Conservation (phyloP, 2,329 filamentous ascomycete genomes). For the Paraphaeosphaeria sporulosa region DNA sequence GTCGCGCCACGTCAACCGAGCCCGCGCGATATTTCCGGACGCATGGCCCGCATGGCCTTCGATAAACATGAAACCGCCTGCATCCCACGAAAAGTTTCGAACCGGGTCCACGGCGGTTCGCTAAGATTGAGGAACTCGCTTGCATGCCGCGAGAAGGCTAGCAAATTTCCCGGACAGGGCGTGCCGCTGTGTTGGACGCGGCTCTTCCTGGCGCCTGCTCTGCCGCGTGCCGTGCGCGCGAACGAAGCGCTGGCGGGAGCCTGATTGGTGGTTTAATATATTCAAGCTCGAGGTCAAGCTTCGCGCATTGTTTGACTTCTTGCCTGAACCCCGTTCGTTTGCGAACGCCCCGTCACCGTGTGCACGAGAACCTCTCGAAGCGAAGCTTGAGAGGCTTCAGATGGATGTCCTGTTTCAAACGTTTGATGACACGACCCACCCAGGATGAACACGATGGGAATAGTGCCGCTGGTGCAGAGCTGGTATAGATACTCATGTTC, state of each 20-base stretch:
- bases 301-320: slow-evolving; percentile 26
- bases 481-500: slow-evolving; percentile 30
- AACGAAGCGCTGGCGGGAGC: background rate
- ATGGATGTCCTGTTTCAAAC: slow-evolving; percentile 39
- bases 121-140: slow-evolving; percentile 30
- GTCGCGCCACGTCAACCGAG: slow-evolving; percentile 11
- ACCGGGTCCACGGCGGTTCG: slow-evolving; percentile 41
- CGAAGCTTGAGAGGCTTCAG: slow-evolving; percentile 30
- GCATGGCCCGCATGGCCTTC: slow-evolving; percentile 22
- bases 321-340: slow-evolving; percentile 19
- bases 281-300: slow-evolving; percentile 29
- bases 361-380: slow-evolving; percentile 29
- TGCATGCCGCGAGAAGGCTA: slow-evolving; percentile 24
- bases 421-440: slow-evolving; percentile 47
- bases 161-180: slow-evolving; percentile 26
- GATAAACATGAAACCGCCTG: slow-evolving; percentile 43
- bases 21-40: slow-evolving; percentile 18
- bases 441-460: slow-evolving; percentile 15
- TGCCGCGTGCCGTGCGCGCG: slow-evolving; percentile 2
- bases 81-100: slow-evolving; percentile 42
- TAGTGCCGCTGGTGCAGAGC: slow-evolving; percentile 14
- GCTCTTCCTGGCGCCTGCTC: slow-evolving; percentile 10
- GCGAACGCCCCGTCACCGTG: slow-evolving; percentile 20
- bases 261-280: slow-evolving; percentile 40
- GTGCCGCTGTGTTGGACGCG: slow-evolving; percentile 32